These are phyloP conservation scores for Metschnikowia borealis DNA, from an alignment of 805 yeast species.

Conservation along the genomic window DNA sequence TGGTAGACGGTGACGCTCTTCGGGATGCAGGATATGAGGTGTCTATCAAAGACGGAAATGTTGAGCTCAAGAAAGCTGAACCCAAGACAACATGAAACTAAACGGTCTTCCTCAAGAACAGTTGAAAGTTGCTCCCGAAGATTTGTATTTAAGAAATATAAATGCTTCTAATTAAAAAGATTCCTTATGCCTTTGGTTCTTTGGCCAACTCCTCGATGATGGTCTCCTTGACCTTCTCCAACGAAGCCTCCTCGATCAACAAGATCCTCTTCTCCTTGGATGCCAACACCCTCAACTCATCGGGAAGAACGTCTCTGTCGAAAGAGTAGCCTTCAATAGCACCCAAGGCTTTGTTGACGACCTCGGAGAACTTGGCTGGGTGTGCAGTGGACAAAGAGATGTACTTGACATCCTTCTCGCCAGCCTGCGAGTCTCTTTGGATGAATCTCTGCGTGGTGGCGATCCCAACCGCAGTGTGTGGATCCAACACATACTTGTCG, in stretches of 20 bases:
- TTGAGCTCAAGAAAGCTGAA: conserved; percentile 43
- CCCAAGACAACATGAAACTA: neutral
- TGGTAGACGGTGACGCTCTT: conserved; percentile 53
- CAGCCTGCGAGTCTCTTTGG: conserved; percentile 40
- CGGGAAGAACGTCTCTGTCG: conserved; percentile 85
- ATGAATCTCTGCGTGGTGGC: conserved; percentile 67
- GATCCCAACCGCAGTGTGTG: conserved; percentile 95
- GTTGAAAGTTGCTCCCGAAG: neutral
- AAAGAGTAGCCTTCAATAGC: conserved; percentile 73
- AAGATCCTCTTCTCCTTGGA: conserved; percentile 70
- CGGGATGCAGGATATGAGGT: conserved; percentile 74
- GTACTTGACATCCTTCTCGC: conserved; percentile 40
- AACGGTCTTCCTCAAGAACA: neutral
- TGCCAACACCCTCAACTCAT: conserved; percentile 71
- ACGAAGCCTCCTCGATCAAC: conserved; percentile 65
- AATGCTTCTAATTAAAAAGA: neutral
- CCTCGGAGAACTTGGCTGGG: conserved; percentile 97
- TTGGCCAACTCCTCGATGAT: conserved; percentile 63
- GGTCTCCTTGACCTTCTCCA: conserved; percentile 68
- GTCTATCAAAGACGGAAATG: conserved; percentile 66
- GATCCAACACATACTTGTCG: conserved; percentile 81
- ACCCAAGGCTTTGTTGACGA: conserved; percentile 76
- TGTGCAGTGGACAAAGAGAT: conserved; percentile 95
- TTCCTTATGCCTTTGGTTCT: conserved; percentile 12
- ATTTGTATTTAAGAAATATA: neutral